Base-by-base conservation (phyloP, 345 rosid species). In the Eucalyptus cloeziana region DNA sequence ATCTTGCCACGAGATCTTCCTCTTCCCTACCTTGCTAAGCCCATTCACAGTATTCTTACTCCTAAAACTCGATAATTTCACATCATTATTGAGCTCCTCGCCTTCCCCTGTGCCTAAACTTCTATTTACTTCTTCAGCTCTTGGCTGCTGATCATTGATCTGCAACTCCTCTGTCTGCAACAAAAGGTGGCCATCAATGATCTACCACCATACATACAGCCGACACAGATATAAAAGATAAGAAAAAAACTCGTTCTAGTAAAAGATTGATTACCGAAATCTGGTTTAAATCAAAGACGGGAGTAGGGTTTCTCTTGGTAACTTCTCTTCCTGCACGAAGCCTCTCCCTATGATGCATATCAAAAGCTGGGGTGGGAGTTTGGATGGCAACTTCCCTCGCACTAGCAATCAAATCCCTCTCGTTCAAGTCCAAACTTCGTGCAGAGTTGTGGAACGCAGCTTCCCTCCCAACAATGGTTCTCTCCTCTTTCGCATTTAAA, bases 1-100 rank as follows among this genome's bases (percentile, higher is more conserved):
- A 90, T 98, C 99, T 92, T 96, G 98, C 99, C 99, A 98, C 87
- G 98, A 62, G 86, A 98, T 96, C 97, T 93, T 98, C 94, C 98
- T 94, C 96, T 98, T 98, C 91, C 96, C 98, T 1, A 90, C 88
- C 87, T 94, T 91, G 30, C 89, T 92, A 8, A 95, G 31, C 83
- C 95, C 97, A 85, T 93, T 96, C 87, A 94, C 94, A 5, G 91
- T 88, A 37, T 89, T 95, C 92, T 97, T 94, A 47, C 88, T 95
- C 93, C 97, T 94, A 92, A 93, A 96, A 25, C 92, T 93, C 25
- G 95, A 94, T 79, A 95, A 76, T 92, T 93, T 95, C 87, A 93
- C 71, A 31, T 92, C 97, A 33, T 89, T 90, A 49, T 54, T 92
- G 87, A 89, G 96, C 80, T 96, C 98, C 56, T 90, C 94, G 56